A percentile compares a stretch with the other conserved stretches of the same genome.
Conservation (phyloP, 495 filamentous ascomycete genomes). For the Neurospora sp. region DNA sequence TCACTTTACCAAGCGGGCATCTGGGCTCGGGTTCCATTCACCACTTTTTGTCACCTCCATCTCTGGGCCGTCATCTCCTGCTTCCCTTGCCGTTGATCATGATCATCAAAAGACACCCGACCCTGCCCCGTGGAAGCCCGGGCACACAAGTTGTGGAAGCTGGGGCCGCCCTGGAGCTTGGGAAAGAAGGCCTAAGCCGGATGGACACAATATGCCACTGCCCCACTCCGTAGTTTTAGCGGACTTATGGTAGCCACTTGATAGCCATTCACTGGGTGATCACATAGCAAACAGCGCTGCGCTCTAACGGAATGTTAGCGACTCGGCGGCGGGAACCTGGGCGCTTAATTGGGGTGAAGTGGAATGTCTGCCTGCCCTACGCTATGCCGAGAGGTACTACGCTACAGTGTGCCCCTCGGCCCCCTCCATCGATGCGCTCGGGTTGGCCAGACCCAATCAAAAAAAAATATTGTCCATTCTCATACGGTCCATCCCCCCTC, state of each 20-base stretch:
- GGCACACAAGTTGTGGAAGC: not conserved
- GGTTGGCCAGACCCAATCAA: conserved; percentile 12
- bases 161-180: conserved; percentile 2
- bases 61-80: not conserved
- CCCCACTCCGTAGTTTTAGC: not conserved
- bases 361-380: not conserved
- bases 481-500: conserved; percentile 3
- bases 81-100: not conserved
- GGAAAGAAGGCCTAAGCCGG: conserved; percentile 7
- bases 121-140: not conserved
- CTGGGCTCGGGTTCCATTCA: not conserved
- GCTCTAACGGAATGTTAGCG: not conserved
- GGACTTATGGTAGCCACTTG: not conserved
- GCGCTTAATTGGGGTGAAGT: not conserved
- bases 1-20: not conserved
- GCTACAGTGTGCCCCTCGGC: conserved; percentile 1
- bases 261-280: not conserved
- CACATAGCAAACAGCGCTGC: not conserved
- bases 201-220: not conserved
- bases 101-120: not conserved
- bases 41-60: not conserved
- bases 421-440: conserved; percentile 12
- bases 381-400: not conserved
- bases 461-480: conserved; percentile 14
- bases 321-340: not conserved